Evolutionary conservation across 2,329 filamentous ascomycete species (phyloP), one percentile per base, ranked within the genome.

Genomic region (Sodiomyces alkalinus): DNA sequence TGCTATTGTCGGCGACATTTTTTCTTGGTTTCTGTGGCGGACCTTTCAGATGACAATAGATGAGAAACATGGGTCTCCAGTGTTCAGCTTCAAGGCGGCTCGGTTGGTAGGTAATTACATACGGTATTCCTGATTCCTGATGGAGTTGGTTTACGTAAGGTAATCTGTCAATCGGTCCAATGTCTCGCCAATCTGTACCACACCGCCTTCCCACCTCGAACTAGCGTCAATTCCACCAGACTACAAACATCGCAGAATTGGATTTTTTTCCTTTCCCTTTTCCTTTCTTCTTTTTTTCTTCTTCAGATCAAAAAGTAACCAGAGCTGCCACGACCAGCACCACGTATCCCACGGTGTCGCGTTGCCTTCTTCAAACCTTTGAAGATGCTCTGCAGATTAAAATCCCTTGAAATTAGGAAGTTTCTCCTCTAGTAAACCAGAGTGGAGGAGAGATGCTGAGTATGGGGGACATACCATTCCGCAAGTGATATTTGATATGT

Each of bases 301-400:
- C 52, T 40, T 52, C 44, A 60, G 55, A 71, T 71, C 66, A 72
- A 72, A 71, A 71, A 72, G 64, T 59, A 52, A 58, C 49, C 56
- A 68, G 63, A 68, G 63, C 55, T 55, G 68, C 67, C 67, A 72
- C 67, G 67, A 72, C 67, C 65, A 55, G 64, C 66, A 70, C 58
- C 58, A 55, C 58, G 61, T 48, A 41, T 44, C 45, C 55, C 48
- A 72, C 67, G 65, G 66, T 70, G 67, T 64, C 53, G 64, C 47
- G 67, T 72, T 72, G 67, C 67, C 67, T 63, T 64, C 61, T 56
- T 53, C 53, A 30, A 44, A 37, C 32, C 29, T 35, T 38, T 56
- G 56, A 60, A 60, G 60, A 49, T 45, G 53, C 60, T 69, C 64
- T 66, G 65, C 56, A 72, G 64, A 72, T 49, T 38, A 56, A 64